Conservation (phyloP, 1,139 yeast genomes). For the Pichia sp. region DNA sequence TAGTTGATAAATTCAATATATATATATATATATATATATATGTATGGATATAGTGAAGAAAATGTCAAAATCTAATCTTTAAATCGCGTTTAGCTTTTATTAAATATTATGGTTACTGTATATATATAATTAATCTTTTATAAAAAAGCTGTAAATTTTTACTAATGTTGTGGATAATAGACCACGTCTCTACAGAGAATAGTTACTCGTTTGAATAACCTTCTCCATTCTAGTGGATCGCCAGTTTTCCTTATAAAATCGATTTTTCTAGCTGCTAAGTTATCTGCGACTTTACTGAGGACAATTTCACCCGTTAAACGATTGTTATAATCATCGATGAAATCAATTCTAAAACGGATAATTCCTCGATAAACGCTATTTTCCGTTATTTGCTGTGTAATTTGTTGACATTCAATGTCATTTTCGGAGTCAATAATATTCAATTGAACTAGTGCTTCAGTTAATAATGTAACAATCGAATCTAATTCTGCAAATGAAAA, state of each 20-base stretch:
- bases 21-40: no score
- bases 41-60: no score
- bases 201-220: constrained; percentile 49
- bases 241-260: constrained; percentile 50
- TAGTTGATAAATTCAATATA: no score
- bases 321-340: constrained; percentile 42
- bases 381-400: constrained; percentile 18
- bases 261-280: constrained; percentile 36
- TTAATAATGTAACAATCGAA: constrained; percentile 35
- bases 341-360: constrained; percentile 36
- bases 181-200: constrained; percentile 48
- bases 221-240: constrained; percentile 66
- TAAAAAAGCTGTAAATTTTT: background rate
- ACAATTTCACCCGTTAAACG: constrained; percentile 43
- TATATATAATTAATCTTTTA: no score
- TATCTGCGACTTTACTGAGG: constrained; percentile 33
- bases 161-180: constrained; percentile 26
- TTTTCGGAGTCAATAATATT: constrained; percentile 31
- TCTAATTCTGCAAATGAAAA: constrained; percentile 41
- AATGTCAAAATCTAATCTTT: no score
- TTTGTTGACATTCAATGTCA: constrained; percentile 20
- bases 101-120: no score
- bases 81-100: no score
- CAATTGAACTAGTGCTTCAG: constrained; percentile 35
- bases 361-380: constrained; percentile 21